phyloP scores from a whole-genome alignment of 1,284 basidiomycete species.

The Baeospora myosura region DNA sequence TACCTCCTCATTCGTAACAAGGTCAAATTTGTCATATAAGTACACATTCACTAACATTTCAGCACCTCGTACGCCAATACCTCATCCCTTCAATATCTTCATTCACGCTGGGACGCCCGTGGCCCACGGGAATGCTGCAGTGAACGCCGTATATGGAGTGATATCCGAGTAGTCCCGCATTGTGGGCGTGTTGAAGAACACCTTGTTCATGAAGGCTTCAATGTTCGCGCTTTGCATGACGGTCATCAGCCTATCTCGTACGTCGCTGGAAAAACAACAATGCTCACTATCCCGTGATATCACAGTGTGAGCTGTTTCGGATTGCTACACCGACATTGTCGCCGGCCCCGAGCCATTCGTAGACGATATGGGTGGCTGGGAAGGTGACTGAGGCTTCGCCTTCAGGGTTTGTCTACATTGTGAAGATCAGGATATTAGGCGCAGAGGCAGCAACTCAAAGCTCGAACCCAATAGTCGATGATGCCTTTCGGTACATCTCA shows the following conservation, averaged over 20 bases:
- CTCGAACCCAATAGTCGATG: conserved; percentile 13
- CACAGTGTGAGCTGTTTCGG: conserved; percentile 17
- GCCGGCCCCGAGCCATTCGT: conserved; percentile 17
- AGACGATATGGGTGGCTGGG: conserved; percentile 17
- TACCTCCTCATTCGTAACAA: too few relatives aligned
- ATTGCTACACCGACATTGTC: conserved; percentile 19
- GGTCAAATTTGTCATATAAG: too few relatives aligned
- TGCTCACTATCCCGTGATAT: conserved; percentile 18
- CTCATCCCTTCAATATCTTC: too few relatives aligned
- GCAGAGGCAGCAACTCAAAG: neutral
- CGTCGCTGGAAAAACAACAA: neutral
- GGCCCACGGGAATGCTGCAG: neutral
- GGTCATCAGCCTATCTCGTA: neutral
- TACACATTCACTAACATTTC: too few relatives aligned
- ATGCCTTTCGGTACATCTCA: conserved; percentile 5
- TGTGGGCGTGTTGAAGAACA: conserved; percentile 12
- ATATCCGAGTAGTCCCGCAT: conserved; percentile 11
- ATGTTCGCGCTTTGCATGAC: conserved; percentile 10
- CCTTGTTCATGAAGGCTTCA: conserved; percentile 12
- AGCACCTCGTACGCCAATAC: too few relatives aligned
- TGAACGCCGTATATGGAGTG: neutral
- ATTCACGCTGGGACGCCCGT: too few relatives aligned
- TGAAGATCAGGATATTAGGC: neutral
- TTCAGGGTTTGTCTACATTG: conserved; percentile 14
- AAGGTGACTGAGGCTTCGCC: conserved; percentile 19